phyloP scores from a whole-genome alignment of 1,139 yeast genomes.

The Pichia norvegensis region DNA sequence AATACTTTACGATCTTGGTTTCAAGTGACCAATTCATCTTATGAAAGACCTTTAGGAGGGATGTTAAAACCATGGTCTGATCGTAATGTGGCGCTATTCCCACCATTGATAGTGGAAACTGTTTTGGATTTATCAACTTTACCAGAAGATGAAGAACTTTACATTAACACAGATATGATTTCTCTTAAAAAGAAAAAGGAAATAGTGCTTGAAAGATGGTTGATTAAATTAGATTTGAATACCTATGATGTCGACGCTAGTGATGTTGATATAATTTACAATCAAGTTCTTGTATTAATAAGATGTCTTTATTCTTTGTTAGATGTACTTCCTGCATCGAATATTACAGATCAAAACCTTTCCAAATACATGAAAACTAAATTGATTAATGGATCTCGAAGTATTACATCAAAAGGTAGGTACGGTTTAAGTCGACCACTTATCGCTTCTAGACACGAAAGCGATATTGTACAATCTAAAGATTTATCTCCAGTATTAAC shows the following conservation, averaged over 20 bases:
- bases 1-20: conserved; percentile 50
- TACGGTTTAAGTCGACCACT: conserved; percentile 73
- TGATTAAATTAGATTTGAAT: conserved; percentile 59
- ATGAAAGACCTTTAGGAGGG: conserved; percentile 38
- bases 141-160: conserved; percentile 50
- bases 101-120: conserved; percentile 83
- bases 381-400: conserved; percentile 66
- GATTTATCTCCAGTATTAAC: conserved; percentile 65
- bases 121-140: conserved; percentile 64
- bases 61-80: conserved; percentile 56
- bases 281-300: conserved; percentile 65
- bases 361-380: conserved; percentile 46
- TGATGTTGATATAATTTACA: conserved; percentile 65
- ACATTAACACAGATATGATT: conserved; percentile 41
- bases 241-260: conserved; percentile 25
- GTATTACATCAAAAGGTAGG: conserved; percentile 75
- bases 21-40: conserved; percentile 49
- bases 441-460: conserved; percentile 22
- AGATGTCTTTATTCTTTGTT: conserved; percentile 64
- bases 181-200: conserved; percentile 59
- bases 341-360: conserved; percentile 35
- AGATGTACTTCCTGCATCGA: conserved; percentile 65
- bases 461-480: conserved; percentile 17
- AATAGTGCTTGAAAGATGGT: conserved; percentile 88
- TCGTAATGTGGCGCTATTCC: conserved; percentile 37